Evolutionary conservation across 164 flowering plant genomes (phyloP).

Genomic region (Kingdonia uniflora): DNA sequence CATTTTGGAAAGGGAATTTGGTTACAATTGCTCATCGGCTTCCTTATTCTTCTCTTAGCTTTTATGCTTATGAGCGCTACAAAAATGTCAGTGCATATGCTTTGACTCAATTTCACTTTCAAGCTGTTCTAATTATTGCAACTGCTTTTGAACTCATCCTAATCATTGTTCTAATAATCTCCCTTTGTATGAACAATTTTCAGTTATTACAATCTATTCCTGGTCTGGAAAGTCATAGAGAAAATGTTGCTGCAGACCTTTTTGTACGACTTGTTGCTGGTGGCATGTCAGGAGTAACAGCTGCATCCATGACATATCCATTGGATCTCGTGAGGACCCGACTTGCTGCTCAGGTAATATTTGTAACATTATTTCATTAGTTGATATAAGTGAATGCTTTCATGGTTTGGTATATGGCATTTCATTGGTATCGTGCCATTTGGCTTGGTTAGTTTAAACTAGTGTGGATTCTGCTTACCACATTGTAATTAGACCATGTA

Average conservation of each 20-base stretch:
- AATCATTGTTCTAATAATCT: not conserved
- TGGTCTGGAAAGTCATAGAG: conserved; percentile 30
- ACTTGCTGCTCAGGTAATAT: conserved; percentile 76
- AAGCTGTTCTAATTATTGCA: not conserved
- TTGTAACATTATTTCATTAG: not conserved
- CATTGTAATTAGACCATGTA: too few relatives aligned
- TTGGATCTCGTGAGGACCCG: conserved; percentile 85
- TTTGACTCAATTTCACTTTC: not conserved
- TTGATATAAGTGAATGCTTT: not conserved
- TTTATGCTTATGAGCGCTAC: conserved; percentile 69
- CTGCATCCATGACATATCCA: conserved; percentile 74
- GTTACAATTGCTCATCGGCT: conserved; percentile 84
- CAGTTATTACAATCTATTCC: conserved; percentile 53
- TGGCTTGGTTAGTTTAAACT: too few relatives aligned
- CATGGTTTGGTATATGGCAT: not conserved
- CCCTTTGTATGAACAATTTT: not conserved
- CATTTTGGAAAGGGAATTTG: conserved; percentile 87
- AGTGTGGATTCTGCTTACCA: too few relatives aligned
- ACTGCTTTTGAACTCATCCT: not conserved
- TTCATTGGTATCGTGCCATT: too few relatives aligned
- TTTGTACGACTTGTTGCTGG: conserved; percentile 61
- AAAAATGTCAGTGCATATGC: conserved; percentile 37
- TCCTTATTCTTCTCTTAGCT: conserved; percentile 74
- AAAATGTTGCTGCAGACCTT: conserved; percentile 27
- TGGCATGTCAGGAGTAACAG: conserved; percentile 79